Conservation (phyloP, 1,284 basidiomycete species). For the Heterobasidion irregulare region DNA sequence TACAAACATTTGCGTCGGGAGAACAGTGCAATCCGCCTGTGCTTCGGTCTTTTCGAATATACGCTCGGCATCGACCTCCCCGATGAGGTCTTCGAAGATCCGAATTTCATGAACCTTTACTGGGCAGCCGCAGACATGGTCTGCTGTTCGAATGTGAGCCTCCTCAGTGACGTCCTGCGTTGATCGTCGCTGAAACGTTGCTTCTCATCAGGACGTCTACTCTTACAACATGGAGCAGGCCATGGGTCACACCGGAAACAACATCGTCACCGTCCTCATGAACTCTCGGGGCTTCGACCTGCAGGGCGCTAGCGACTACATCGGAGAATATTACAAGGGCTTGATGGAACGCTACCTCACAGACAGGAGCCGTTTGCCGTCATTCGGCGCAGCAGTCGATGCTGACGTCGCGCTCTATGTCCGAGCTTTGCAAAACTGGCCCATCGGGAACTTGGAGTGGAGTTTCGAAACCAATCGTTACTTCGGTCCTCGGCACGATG, state of each 20-base stretch:
- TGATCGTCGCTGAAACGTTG: neutral
- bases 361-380: slow-evolving; percentile 36
- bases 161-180: slow-evolving; percentile 1
- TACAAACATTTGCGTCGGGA: slow-evolving; percentile 53
- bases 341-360: slow-evolving; percentile 41
- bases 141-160: slow-evolving; percentile 59
- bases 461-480: slow-evolving; percentile 53
- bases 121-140: slow-evolving; percentile 58
- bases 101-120: slow-evolving; percentile 44
- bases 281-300: slow-evolving; percentile 38
- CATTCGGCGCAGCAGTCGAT: slow-evolving; percentile 40
- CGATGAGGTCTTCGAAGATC: slow-evolving; percentile 49
- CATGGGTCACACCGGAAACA: slow-evolving; percentile 58
- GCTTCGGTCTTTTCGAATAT: slow-evolving; percentile 56
- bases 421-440: slow-evolving; percentile 39
- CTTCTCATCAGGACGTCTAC: slow-evolving; percentile 46
- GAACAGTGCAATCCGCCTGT: slow-evolving; percentile 57
- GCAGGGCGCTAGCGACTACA: slow-evolving; percentile 52
- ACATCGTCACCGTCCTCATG: slow-evolving; percentile 63
- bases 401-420: slow-evolving; percentile 38
- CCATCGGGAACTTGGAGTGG: slow-evolving; percentile 30
- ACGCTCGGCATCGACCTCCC: slow-evolving; percentile 53
- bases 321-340: slow-evolving; percentile 42
- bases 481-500: slow-evolving; percentile 38
- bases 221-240: slow-evolving; percentile 70